Percentiles rank a stretch among this genome's conserved stretches.
Conservation (phyloP, 495 filamentous ascomycete genomes). For the Neurospora sp. region DNA sequence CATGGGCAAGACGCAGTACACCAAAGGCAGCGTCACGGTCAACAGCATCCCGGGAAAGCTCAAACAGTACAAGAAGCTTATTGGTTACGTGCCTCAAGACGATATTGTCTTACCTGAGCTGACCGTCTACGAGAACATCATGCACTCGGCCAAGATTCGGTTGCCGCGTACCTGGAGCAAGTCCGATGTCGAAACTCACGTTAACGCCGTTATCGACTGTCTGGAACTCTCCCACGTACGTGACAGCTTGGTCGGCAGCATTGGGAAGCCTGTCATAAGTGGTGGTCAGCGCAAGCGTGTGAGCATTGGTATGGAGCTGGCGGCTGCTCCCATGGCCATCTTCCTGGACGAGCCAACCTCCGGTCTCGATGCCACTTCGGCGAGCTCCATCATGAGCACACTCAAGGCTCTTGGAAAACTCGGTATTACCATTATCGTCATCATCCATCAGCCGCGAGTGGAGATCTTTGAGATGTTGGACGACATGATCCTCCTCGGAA, state of each 20-base stretch:
- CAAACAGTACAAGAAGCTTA: constrained; percentile 41
- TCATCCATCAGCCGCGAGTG: constrained; percentile 36
- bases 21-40: constrained; percentile 33
- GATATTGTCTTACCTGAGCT: constrained; percentile 41
- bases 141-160: constrained; percentile 42
- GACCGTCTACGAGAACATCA: constrained; percentile 43
- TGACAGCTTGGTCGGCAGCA: constrained; percentile 32
- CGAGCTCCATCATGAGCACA: constrained; percentile 48
- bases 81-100: constrained; percentile 47
- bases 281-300: constrained; percentile 42
- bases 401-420: constrained; percentile 34
- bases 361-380: constrained; percentile 54
- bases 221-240: constrained; percentile 35
- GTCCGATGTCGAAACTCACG: constrained; percentile 29
- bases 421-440: constrained; percentile 37
- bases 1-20: constrained; percentile 40
- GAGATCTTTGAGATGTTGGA: constrained; percentile 42
- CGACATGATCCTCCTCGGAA: constrained; percentile 33
- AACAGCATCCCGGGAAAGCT: constrained; percentile 39
- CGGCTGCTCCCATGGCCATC: constrained; percentile 54
- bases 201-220: constrained; percentile 35
- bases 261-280: constrained; percentile 35
- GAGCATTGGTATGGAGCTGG: constrained; percentile 50
- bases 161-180: constrained; percentile 33
- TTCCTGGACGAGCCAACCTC: constrained; percentile 60